Evolutionary conservation across 148 eudicot genomes (phyloP).

Genomic region (Persicaria maculosa): DNA sequence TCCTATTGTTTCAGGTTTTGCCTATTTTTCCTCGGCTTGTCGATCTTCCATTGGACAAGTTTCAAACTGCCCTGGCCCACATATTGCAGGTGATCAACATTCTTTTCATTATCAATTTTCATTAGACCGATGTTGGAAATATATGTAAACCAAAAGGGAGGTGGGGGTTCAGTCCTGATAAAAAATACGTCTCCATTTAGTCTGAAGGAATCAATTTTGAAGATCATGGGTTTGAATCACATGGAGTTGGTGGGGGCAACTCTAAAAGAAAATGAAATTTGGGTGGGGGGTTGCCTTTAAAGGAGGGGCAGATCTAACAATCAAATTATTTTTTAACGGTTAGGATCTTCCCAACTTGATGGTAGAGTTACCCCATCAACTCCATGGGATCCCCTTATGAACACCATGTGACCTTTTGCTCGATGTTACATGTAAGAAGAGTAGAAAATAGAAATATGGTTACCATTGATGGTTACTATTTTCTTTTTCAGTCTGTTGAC

Average conservation of each 20-base stretch:
- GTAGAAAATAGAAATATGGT: neutral
- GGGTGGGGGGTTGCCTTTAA: too few species aligned
- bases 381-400: too few species aligned
- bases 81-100: conserved; percentile 62
- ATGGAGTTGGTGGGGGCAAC: too few species aligned
- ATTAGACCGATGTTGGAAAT: neutral
- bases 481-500: neutral
- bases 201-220: too few species aligned
- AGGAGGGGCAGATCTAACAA: too few species aligned
- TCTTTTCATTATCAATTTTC: conserved; percentile 3
- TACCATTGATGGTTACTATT: neutral
- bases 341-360: too few species aligned
- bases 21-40: conserved; percentile 92
- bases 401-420: neutral
- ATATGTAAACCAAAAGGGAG: neutral
- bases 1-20: conserved; percentile 53
- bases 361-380: too few species aligned
- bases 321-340: too few species aligned
- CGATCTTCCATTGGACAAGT: conserved; percentile 77
- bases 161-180: too few species aligned
- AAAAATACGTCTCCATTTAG: too few species aligned
- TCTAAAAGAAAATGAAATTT: too few species aligned
- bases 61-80: conserved; percentile 86
- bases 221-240: too few species aligned
- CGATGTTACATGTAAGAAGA: neutral